Evolutionary conservation across 2,329 filamentous ascomycete species (phyloP), one percentile per base, ranked within the genome.

Genomic region (Myriosclerotinia scirpicola): DNA sequence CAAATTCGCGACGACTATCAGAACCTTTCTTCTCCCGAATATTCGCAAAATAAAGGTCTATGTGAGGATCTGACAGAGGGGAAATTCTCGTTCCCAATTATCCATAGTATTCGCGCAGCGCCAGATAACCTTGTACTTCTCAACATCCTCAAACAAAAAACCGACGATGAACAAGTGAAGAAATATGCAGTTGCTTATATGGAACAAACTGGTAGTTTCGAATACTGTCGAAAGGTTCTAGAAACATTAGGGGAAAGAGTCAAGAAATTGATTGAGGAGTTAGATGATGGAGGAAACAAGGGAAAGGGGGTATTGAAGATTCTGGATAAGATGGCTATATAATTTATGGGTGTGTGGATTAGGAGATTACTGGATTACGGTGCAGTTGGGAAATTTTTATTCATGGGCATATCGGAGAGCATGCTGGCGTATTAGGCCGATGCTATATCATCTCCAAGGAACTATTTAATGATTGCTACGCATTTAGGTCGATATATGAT

Each of bases 41-140:
- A 97, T 81, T 88, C 88, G 48, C 83, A 90, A 70, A 94, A 96
- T 78, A 98, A 98, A 81, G 95, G 94, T 60, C 85, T 97, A 72
- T 96, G 92, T 78, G 94, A 98, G 81, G 95, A 98, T 79, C 80
- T 98, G 73, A 97, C 93, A 0, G 95, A 98, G 80, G 94, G 94
- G 70, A 98, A 98, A 83, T 97, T 97, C 81, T 94, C 90, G 36
- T 97, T 97, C 77, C 93, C 93, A 52, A 89, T 98, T 74, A 97
- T 98, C 74, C 94, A 98, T 80, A 90, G 90, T 77, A 96, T 98
- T 72, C 90, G 91, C 68, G 81, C 89, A 68, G 86, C 93, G 76
- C 91, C 86, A 22, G 79, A 81, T 40, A 91, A 93, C 76, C 82
- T 90, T 72, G 89, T 96, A 74, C 85, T 99, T 65, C 85, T 97